Evolutionary conservation across 257 asterid genomes (phyloP).

Genomic region (Nicotiana attenuata): DNA sequence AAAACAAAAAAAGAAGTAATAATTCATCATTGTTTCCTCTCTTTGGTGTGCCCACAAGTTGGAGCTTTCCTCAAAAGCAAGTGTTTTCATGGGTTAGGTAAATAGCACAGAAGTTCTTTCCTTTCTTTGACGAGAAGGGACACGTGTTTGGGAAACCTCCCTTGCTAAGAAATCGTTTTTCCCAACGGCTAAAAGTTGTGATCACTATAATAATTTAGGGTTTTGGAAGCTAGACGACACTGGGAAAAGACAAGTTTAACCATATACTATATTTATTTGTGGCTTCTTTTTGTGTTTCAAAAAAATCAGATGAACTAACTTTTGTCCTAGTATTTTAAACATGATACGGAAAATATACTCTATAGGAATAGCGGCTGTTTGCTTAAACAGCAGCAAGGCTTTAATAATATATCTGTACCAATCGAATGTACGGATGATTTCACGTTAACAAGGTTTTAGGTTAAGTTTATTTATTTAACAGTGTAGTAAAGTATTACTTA

Average conservation of each 20-base stretch:
- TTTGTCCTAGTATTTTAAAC: too few relatives aligned
- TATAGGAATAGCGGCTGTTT: too few relatives aligned
- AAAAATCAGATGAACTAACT: too few relatives aligned
- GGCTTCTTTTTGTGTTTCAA: too few relatives aligned
- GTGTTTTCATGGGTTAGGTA: neutral
- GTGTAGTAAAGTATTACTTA: too few relatives aligned
- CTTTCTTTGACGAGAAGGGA: neutral
- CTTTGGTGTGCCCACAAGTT: neutral
- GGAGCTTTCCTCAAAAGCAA: neutral
- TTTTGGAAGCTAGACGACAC: neutral
- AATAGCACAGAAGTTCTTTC: neutral
- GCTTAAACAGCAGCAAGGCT: too few relatives aligned
- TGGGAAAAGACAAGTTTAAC: neutral
- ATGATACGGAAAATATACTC: too few relatives aligned
- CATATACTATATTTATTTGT: neutral
- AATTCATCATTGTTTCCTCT: neutral
- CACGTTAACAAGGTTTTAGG: too few relatives aligned
- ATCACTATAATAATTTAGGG: neutral
- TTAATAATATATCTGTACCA: too few relatives aligned
- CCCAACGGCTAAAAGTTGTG: neutral
- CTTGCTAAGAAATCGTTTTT: constrained; percentile 25
- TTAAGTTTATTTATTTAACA: too few relatives aligned
- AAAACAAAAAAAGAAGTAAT: neutral
- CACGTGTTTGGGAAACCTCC: constrained; percentile 27
- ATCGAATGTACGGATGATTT: too few relatives aligned